These are phyloP conservation scores for Yamadazyma siamensis DNA, from an alignment of 1,139 yeast species.

Conservation along the genomic window DNA sequence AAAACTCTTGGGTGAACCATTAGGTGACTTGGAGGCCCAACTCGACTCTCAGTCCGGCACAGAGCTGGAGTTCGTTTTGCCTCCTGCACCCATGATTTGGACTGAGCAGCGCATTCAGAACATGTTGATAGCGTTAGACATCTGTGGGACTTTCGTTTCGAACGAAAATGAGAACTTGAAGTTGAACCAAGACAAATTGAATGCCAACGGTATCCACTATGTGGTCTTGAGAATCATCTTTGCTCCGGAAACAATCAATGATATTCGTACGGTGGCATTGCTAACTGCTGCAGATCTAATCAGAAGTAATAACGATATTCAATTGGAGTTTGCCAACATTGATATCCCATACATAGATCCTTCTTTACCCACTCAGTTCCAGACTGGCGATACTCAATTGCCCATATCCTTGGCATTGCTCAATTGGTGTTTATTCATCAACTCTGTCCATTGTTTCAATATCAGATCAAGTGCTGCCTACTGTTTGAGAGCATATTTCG, in stretches of 20 bases:
- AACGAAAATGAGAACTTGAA: slow-evolving; percentile 69
- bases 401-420: slow-evolving; percentile 76
- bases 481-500: slow-evolving; percentile 66
- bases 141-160: slow-evolving; percentile 68
- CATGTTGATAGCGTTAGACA: slow-evolving; percentile 63
- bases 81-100: slow-evolving; percentile 52
- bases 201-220: slow-evolving; percentile 60
- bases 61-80: slow-evolving; percentile 11
- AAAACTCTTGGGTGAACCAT: slow-evolving; percentile 58
- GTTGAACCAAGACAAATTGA: slow-evolving; percentile 61
- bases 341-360: slow-evolving; percentile 94
- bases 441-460: slow-evolving; percentile 82
- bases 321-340: slow-evolving; percentile 66
- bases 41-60: slow-evolving; percentile 16
- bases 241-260: slow-evolving; percentile 56
- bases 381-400: slow-evolving; percentile 29
- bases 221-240: slow-evolving; percentile 69
- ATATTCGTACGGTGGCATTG: slow-evolving; percentile 64
- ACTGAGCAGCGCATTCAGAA: slow-evolving; percentile 70
- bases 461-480: slow-evolving; percentile 68
- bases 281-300: slow-evolving; percentile 77
- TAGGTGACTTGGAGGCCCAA: slow-evolving; percentile 23
- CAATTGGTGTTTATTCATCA: slow-evolving; percentile 76
- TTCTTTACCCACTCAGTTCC: slow-evolving; percentile 53
- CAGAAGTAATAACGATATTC: slow-evolving; percentile 59